Evolutionary conservation across 805 yeast genomes (phyloP).

Genomic region (Pichia cephalocereana): DNA sequence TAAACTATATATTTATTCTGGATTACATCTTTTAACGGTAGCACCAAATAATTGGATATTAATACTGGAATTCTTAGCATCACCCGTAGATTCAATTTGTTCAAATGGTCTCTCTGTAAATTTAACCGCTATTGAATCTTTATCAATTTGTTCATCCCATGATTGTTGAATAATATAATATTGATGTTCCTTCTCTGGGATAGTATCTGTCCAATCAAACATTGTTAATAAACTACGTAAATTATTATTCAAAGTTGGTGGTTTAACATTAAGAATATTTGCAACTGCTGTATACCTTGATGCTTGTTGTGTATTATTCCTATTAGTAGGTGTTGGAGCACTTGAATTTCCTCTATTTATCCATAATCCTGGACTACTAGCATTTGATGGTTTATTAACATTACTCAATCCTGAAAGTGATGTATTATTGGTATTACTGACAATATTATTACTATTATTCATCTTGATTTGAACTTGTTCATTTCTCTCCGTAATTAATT

Average conservation of each 20-base stretch:
- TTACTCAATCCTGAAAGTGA: background rate
- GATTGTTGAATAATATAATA: conserved; percentile 16
- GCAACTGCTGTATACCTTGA: conserved; percentile 6
- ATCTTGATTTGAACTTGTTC: background rate
- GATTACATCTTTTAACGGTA: conserved; percentile 38
- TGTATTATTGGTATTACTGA: background rate
- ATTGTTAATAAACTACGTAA: conserved; percentile 18
- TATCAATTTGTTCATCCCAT: conserved; percentile 11
- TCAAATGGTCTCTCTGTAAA: conserved; percentile 43
- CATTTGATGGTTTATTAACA: background rate
- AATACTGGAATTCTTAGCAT: conserved; percentile 46
- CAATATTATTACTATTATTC: conserved; percentile 16
- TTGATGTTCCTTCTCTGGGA: conserved; percentile 14
- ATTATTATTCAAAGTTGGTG: conserved; percentile 26
- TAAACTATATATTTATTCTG: conserved; percentile 12
- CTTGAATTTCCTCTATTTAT: conserved; percentile 9
- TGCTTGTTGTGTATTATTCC: background rate
- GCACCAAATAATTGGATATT: conserved; percentile 47
- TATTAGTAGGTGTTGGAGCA: background rate
- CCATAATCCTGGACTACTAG: conserved; percentile 1
- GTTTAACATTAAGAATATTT: conserved; percentile 21
- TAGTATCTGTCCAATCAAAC: conserved; percentile 18
- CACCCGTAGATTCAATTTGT: conserved; percentile 47
- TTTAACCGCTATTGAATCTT: conserved; percentile 21
- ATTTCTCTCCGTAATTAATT: conserved; percentile 12